phyloP scores from a whole-genome alignment of 139 green algal genomes.

The Chara braunii region DNA sequence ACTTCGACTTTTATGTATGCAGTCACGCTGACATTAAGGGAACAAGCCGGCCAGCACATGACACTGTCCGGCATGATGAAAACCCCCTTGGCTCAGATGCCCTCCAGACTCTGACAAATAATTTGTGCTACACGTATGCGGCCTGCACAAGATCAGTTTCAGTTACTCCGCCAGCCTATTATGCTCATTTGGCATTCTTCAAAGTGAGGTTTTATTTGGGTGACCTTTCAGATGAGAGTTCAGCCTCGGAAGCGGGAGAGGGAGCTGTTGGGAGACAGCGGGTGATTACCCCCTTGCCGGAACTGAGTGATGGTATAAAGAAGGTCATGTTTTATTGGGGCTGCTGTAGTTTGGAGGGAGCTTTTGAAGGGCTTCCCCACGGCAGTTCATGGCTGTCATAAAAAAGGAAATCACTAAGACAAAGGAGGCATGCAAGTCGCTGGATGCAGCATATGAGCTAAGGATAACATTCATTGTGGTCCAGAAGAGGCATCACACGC shows the following conservation, averaged over 20 bases:
- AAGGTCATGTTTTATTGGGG: no score
- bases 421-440: slow-evolving; percentile 10
- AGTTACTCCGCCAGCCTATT: no score
- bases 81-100: slow-evolving; percentile 64
- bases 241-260: no score
- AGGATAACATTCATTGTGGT: slow-evolving; percentile 75
- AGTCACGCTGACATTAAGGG: slow-evolving; percentile 63
- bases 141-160: slow-evolving; percentile 34
- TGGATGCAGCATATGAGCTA: slow-evolving; percentile 47
- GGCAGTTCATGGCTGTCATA: no score
- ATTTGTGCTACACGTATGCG: slow-evolving; percentile 74
- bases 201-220: no score
- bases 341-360: no score
- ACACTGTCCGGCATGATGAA: slow-evolving; percentile 72
- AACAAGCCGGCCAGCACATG: slow-evolving; percentile 38
- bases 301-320: no score
- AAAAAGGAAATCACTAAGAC: not conserved
- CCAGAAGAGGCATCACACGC: slow-evolving; percentile 72
- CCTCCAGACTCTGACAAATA: slow-evolving; percentile 74
- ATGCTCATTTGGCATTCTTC: no score
- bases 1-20: slow-evolving; percentile 86
- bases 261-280: no score
- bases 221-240: no score
- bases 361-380: no score
- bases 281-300: no score